Percentiles rank a stretch among this genome's conserved stretches.
Evolutionary conservation across 1,139 yeast species (phyloP).

Genomic region (Suhomyces kunorum): DNA sequence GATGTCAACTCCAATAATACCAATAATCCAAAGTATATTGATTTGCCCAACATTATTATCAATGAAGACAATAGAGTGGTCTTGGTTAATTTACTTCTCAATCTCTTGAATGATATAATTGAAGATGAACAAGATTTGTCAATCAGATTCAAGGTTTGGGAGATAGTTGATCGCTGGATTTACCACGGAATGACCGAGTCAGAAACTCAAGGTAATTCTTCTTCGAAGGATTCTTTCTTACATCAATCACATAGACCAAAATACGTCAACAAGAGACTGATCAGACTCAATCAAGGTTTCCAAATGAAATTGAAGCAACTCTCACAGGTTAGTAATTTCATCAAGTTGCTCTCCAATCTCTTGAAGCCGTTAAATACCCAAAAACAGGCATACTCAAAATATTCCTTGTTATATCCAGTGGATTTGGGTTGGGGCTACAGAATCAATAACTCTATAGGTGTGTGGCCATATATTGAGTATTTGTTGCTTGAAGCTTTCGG

Average conservation of each 20-base stretch:
- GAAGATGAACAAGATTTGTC: conserved; percentile 33
- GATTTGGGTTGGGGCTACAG: conserved; percentile 65
- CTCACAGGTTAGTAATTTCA: conserved; percentile 64
- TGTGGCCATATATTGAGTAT: conserved; percentile 81
- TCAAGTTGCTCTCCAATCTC: conserved; percentile 47
- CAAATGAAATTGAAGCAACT: conserved; percentile 38
- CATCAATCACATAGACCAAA: conserved; percentile 21
- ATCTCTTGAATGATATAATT: conserved; percentile 52
- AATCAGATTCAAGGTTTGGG: conserved; percentile 62
- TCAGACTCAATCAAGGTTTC: conserved; percentile 38
- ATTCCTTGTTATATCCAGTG: conserved; percentile 58
- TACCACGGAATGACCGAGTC: conserved; percentile 39
- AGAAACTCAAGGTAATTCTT: conserved; percentile 13
- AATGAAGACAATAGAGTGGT: conserved; percentile 41
- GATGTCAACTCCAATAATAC: conserved; percentile 18
- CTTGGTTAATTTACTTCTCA: conserved; percentile 37
- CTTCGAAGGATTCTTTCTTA: conserved; percentile 10
- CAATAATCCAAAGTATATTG: conserved; percentile 22
- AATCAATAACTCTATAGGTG: conserved; percentile 51
- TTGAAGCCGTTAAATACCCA: conserved; percentile 27
- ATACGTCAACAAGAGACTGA: conserved; percentile 28
- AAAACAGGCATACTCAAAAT: conserved; percentile 37
- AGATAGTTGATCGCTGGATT: conserved; percentile 70
- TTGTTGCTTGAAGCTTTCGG: conserved; percentile 66
- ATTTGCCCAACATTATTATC: conserved; percentile 30